phyloP scores from a whole-genome alignment of 192 early-diverging fungal genomes.

The Rhizophlyctis rosea region DNA sequence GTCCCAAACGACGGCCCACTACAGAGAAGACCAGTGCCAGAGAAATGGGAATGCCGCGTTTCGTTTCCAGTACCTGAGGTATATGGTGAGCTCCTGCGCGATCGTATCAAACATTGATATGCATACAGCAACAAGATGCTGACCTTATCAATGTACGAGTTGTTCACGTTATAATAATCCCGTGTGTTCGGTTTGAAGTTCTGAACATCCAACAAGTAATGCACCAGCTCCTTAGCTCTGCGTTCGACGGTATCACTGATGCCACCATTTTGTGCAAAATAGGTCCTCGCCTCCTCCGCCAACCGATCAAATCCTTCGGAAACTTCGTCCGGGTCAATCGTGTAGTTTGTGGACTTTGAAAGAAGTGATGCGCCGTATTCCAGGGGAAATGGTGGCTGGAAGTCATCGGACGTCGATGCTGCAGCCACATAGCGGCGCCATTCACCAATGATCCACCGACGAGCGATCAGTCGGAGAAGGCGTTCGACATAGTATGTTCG shows the following conservation, averaged over 20 bases:
- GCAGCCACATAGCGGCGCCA: slow-evolving; percentile 8
- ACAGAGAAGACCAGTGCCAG: slow-evolving; percentile 9
- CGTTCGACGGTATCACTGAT: slow-evolving; percentile 5
- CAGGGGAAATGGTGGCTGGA: slow-evolving; percentile 1
- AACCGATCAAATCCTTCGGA: slow-evolving; percentile 5
- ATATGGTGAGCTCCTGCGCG: background rate
- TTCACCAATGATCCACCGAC: slow-evolving; percentile 6
- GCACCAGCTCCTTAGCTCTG: slow-evolving; percentile 10
- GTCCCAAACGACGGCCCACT: slow-evolving; percentile 17
- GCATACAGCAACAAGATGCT: background rate
- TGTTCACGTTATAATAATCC: slow-evolving; percentile 16
- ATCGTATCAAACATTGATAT: background rate
- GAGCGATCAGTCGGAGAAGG: background rate
- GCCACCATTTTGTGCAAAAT: background rate
- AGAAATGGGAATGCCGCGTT: slow-evolving; percentile 13
- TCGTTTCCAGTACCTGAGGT: slow-evolving; percentile 1
- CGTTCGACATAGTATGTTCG: slow-evolving; percentile 5
- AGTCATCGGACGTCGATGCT: background rate
- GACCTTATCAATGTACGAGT: slow-evolving; percentile 12
- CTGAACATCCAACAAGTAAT: slow-evolving; percentile 11
- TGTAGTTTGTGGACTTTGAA: slow-evolving; percentile 8
- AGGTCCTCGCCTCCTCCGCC: slow-evolving; percentile 11
- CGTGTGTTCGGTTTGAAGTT: background rate
- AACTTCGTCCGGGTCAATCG: slow-evolving; percentile 1
- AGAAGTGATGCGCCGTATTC: slow-evolving; percentile 15